Evolutionary conservation across 768 basidiomycete species (phyloP).

Genomic region (Tulasnella sp.): DNA sequence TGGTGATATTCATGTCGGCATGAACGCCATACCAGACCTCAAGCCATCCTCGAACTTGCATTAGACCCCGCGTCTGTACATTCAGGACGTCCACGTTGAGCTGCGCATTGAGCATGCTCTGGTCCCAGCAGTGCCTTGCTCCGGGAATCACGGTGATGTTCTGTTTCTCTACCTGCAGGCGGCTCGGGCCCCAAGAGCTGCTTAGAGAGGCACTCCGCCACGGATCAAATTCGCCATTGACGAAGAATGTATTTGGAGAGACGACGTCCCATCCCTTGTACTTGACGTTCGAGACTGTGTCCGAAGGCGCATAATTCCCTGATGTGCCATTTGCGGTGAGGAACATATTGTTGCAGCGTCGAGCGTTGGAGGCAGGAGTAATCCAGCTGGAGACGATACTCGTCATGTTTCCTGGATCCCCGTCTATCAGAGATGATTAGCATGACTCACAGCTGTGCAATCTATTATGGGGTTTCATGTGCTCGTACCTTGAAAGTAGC

Average conservation of each 20-base stretch:
- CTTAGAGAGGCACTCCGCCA: constrained; percentile 15
- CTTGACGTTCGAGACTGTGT: neutral
- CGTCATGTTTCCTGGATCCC: neutral
- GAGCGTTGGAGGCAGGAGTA: neutral
- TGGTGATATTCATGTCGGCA: neutral
- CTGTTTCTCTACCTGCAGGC: neutral
- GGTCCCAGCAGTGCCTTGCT: constrained; percentile 11
- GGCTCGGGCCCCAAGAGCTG: neutral
- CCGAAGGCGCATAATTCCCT: neutral
- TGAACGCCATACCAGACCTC: constrained; percentile 2
- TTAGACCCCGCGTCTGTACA: neutral
- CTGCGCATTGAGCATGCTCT: neutral
- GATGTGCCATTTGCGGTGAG: constrained; percentile 2
- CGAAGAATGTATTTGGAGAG: neutral
- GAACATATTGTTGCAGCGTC: constrained; percentile 13
- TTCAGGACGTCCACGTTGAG: neutral
- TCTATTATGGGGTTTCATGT: neutral
- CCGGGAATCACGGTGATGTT: neutral
- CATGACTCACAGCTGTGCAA: neutral
- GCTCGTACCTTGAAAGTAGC: constrained; percentile 9
- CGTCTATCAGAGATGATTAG: neutral
- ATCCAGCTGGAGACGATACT: constrained; percentile 7
- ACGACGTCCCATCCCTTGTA: constrained; percentile 16
- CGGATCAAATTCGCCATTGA: constrained; percentile 17
- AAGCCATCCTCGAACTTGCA: neutral